Base-by-base conservation (phyloP, 768 basidiomycete species). In the Termitomyces bulborhizus region DNA sequence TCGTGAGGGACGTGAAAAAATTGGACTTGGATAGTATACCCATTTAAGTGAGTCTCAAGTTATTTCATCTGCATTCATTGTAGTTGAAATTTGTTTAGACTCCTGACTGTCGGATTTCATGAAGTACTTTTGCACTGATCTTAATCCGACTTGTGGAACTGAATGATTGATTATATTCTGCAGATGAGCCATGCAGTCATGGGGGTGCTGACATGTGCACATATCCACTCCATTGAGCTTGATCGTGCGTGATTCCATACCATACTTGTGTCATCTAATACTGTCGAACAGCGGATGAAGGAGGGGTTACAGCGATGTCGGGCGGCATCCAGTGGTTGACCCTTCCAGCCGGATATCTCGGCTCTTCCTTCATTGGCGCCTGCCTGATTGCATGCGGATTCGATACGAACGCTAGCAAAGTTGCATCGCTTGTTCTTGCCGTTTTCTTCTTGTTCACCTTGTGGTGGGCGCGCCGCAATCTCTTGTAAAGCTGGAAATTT, bases 41-140 rank as follows among this genome's bases (percentile, higher is more conserved):
- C 91, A 4, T 93, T 93, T 81, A 93, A 93, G 91, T 91, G 71
- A 71, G 84, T 58, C n/a, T 50, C 7, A 18, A 13, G n/a, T 51
- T 6, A 26, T 21, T 24, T 43, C 27, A 16, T 18, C n/a, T 51
- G 21, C 27, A 11, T 24, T 21, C 8, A 16, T 15, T 0, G 21
- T 54, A 34, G 18, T 18, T 58, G 16, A 40, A n/a, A 21, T 53
- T 16, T 16, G 21, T 8, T 40, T 53, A 90, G 90, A 63, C 68
- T 93, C 51, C 77, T 93, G 49, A 92, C 91, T 1, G 91, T 93
- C 46, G 91, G 91, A 46, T 92, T 93, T 66, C 91, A 93, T 69
- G 91, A 93, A 75, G 90, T 87, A 61, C 57, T 68, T 61, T 43
- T n/a, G 26, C 26, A 31, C 34, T 18, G 29, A n/a, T 41, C 9